A percentile compares a stretch with the other conserved stretches of the same genome.
These are phyloP conservation scores for Leccinum pallidistipes DNA, from an alignment of 1,284 basidiomycete genomes.

Conservation along the genomic window DNA sequence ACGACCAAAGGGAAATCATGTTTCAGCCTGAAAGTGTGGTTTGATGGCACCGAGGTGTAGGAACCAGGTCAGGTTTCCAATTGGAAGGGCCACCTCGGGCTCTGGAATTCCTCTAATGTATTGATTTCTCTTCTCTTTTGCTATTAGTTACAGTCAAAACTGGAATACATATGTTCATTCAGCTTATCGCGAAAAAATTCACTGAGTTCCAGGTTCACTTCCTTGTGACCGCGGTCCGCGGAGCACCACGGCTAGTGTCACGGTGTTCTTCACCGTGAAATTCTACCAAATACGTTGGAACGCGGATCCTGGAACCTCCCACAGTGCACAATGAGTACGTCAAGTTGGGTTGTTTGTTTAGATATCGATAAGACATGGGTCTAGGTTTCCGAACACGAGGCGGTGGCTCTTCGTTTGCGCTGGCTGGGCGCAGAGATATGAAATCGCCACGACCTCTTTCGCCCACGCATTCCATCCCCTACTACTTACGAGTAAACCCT, in stretches of 20 bases:
- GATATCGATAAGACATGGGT: background rate
- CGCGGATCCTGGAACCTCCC: background rate
- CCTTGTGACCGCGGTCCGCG: background rate
- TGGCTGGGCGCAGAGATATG: background rate
- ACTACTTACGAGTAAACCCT: background rate
- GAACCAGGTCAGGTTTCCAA: background rate
- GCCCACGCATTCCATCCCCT: background rate
- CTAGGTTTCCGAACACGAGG: background rate
- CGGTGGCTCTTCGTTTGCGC: background rate
- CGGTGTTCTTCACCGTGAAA: background rate
- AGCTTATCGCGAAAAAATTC: background rate
- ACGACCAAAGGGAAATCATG: background rate
- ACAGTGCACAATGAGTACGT: background rate
- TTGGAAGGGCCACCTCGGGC: background rate
- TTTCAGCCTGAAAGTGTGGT: background rate
- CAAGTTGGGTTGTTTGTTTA: background rate
- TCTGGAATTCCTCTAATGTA: too few species aligned
- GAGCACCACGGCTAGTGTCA: background rate
- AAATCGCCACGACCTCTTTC: background rate
- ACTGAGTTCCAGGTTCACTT: background rate
- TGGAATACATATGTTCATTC: background rate
- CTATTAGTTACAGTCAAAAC: background rate
- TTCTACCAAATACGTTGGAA: background rate
- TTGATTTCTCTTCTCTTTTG: background rate
- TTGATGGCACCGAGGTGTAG: background rate